A percentile compares a stretch with the other conserved stretches of the same genome.
phyloP scores from a whole-genome alignment of 306 rosid species.

The Albizia julibrissin region DNA sequence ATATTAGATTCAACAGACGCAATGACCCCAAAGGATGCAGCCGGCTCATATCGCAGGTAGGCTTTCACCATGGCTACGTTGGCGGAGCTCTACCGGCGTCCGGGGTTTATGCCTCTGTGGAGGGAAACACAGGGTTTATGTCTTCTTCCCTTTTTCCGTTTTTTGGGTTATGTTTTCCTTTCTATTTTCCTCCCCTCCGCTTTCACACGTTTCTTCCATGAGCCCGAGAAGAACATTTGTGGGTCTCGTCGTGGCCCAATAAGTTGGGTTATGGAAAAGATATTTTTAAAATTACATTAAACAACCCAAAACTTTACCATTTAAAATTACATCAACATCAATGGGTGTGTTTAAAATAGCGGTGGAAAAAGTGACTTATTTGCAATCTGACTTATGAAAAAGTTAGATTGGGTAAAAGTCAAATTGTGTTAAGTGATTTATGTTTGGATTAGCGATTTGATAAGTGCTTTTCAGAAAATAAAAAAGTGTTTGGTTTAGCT shows the following conservation, averaged over 20 bases:
- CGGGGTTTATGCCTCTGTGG: conserved; percentile 28
- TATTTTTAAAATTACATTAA: too few species aligned
- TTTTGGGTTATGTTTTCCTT: neutral
- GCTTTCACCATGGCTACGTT: conserved; percentile 76
- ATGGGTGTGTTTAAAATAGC: too few species aligned
- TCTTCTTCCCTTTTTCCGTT: neutral
- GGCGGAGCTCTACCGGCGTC: neutral
- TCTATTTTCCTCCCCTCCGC: too few species aligned
- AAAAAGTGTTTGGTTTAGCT: too few species aligned
- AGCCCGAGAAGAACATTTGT: neutral
- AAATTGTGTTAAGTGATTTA: too few species aligned
- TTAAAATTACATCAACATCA: too few species aligned
- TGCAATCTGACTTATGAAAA: too few species aligned
- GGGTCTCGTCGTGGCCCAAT: neutral
- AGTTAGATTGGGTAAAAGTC: too few species aligned
- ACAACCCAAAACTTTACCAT: neutral
- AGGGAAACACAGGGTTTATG: conserved; percentile 26
- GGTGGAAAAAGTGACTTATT: too few species aligned
- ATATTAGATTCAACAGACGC: conserved; percentile 80
- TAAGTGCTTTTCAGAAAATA: too few species aligned
- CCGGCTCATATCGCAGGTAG: conserved; percentile 83
- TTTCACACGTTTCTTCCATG: neutral
- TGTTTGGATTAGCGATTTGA: too few species aligned
- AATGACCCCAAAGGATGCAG: conserved; percentile 80
- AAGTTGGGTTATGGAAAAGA: neutral